Conservation (phyloP, 2,329 filamentous ascomycete species). For the Monilinia polystroma region DNA sequence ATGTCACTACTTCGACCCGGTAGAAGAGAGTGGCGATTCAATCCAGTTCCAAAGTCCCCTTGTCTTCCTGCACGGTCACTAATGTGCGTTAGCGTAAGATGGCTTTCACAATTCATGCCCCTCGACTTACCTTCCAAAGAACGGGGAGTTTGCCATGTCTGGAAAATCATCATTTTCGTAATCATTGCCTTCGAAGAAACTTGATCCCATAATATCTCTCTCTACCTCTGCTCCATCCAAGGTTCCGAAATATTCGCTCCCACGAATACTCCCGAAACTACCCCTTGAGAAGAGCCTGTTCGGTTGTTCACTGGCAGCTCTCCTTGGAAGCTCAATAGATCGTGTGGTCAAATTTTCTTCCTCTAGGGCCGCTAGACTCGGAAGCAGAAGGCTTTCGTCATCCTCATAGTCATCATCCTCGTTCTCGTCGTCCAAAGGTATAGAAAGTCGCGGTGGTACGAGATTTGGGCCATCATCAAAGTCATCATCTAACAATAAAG, state of each 20-base stretch:
- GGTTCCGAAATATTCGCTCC: conserved; percentile 52
- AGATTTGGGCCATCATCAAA: conserved; percentile 46
- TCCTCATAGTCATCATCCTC: conserved; percentile 52
- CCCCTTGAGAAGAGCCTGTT: conserved; percentile 47
- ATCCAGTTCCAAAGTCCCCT: conserved; percentile 1
- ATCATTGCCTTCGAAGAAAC: conserved; percentile 32
- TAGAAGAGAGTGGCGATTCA: conserved; percentile 28
- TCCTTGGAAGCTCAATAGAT: conserved; percentile 59
- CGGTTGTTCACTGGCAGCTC: conserved; percentile 50
- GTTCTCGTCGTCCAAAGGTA: conserved; percentile 53
- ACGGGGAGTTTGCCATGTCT: conserved; percentile 26
- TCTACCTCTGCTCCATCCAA: conserved; percentile 33
- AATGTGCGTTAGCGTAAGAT: background rate
- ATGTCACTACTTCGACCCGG: conserved; percentile 37
- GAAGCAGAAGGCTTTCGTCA: conserved; percentile 50
- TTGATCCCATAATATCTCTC: conserved; percentile 35
- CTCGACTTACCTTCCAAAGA: conserved; percentile 28
- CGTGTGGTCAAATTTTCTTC: conserved; percentile 59
- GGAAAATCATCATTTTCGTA: conserved; percentile 31
- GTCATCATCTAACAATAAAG: conserved; percentile 37
- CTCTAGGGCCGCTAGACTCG: conserved; percentile 53
- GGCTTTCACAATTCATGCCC: background rate
- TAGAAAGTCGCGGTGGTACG: conserved; percentile 54
- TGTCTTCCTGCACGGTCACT: conserved; percentile 16
- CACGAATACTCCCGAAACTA: conserved; percentile 51